Conservation (phyloP, 164 flowering plant genomes). For the Vitis rupestris region DNA sequence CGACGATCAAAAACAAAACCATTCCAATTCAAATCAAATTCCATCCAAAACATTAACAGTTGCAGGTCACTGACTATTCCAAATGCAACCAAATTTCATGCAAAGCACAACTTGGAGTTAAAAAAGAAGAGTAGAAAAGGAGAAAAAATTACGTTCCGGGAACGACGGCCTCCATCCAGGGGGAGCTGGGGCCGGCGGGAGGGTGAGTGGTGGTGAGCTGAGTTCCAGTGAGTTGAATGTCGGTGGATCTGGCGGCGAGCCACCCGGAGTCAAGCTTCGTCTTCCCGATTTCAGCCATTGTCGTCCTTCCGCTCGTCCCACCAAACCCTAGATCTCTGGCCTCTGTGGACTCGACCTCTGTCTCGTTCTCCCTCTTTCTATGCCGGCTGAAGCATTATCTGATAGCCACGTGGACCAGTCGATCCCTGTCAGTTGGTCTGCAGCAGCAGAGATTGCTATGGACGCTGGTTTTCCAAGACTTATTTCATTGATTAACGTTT, state of each 20-base stretch:
- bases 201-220: constrained; percentile 88
- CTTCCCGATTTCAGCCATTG: constrained; percentile 69
- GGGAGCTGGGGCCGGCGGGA: constrained; percentile 41
- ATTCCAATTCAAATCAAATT: neutral
- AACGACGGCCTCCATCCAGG: constrained; percentile 89
- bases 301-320: constrained; percentile 4
- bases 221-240: constrained; percentile 59
- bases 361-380: no score
- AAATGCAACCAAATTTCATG: neutral
- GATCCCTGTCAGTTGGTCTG: no score
- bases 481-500: no score
- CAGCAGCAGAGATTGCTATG: no score
- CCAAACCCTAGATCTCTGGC: neutral
- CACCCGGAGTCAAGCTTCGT: constrained; percentile 71
- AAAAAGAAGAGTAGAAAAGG: neutral
- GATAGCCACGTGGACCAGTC: no score
- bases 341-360: no score
- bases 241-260: constrained; percentile 94
- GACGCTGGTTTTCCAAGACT: no score
- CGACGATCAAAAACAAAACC: neutral
- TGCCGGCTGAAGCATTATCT: no score
- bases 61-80: no score
- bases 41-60: no score
- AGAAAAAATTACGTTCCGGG: constrained; percentile 83
- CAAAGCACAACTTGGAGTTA: neutral